Conservation (phyloP, 805 yeast species). For the Saturnispora besseyi region DNA sequence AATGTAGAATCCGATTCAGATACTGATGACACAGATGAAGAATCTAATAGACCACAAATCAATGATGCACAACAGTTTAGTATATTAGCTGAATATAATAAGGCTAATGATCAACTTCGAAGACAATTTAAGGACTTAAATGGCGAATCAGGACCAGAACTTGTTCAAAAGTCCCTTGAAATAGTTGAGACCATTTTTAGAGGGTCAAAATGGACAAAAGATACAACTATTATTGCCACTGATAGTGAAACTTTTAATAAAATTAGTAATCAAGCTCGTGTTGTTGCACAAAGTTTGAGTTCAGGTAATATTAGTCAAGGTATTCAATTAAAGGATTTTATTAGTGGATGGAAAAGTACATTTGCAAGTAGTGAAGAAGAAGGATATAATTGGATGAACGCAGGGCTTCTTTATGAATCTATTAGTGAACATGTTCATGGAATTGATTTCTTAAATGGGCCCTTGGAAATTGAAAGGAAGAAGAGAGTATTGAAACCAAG, state of each 20-base stretch:
- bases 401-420: slow-evolving; percentile 45
- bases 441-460: slow-evolving; percentile 61
- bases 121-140: slow-evolving; percentile 42
- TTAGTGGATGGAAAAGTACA: slow-evolving; percentile 31
- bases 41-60: slow-evolving; percentile 13
- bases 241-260: slow-evolving; percentile 59
- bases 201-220: slow-evolving; percentile 29
- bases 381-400: slow-evolving; percentile 45
- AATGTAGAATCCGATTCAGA: slow-evolving; percentile 5
- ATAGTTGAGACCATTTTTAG: slow-evolving; percentile 41
- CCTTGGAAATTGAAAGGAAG: slow-evolving; percentile 53
- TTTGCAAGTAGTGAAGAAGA: slow-evolving; percentile 20
- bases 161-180: slow-evolving; percentile 37
- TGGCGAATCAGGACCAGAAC: slow-evolving; percentile 46
- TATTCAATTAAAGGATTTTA: slow-evolving; percentile 40
- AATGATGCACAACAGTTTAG: slow-evolving; percentile 21
- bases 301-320: slow-evolving; percentile 48
- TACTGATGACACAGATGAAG: slow-evolving; percentile 8
- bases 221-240: slow-evolving; percentile 40
- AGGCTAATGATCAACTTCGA: slow-evolving; percentile 17
- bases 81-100: slow-evolving; percentile 21
- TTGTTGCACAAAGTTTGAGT: slow-evolving; percentile 53
- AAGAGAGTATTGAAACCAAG: slow-evolving; percentile 28
- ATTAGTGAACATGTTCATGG: slow-evolving; percentile 40
- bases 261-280: slow-evolving; percentile 52